Conservation (phyloP, 495 filamentous ascomycete genomes). For the Cladorrhinum samala region DNA sequence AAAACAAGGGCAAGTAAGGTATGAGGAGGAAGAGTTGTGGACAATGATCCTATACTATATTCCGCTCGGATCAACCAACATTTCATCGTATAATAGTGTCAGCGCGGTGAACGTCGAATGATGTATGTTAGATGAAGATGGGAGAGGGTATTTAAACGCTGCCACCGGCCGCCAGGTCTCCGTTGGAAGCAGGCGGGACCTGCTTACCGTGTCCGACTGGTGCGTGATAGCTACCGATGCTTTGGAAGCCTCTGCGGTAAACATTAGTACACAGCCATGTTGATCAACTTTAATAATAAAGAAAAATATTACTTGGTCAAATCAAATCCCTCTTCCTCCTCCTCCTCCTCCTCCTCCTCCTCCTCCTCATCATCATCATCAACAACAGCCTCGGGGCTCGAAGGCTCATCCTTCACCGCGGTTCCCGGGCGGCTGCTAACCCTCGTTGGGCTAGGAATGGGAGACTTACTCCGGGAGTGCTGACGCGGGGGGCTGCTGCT, state of each 20-base stretch:
- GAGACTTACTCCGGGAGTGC: conserved; percentile 36
- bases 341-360: conserved; percentile 15
- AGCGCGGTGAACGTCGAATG: too few species aligned
- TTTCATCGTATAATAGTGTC: too few species aligned
- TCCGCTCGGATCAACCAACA: too few species aligned
- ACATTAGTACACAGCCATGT: conserved; percentile 1
- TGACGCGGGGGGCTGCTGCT: conserved; percentile 63
- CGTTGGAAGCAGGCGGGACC: conserved; percentile 14
- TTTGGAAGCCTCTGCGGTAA: conserved; percentile 31
- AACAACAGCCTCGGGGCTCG: conserved; percentile 18
- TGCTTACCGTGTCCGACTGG: conserved; percentile 29
- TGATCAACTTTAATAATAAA: too few species aligned
- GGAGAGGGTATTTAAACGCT: not conserved
- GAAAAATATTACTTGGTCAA: conserved; percentile 26
- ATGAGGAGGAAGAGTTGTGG: too few species aligned
- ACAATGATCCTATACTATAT: too few species aligned
- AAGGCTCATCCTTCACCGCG: conserved; percentile 10
- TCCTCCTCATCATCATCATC: conserved; percentile 23
- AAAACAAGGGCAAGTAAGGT: too few species aligned
- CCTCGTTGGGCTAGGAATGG: conserved; percentile 27
- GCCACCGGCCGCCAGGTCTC: not conserved
- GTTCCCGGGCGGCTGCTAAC: conserved; percentile 6
- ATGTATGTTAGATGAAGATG: too few species aligned
- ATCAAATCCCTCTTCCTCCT: conserved; percentile 32
- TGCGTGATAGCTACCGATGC: conserved; percentile 35